Base-by-base conservation (phyloP, 1,284 basidiomycete species). In the Cystobasidium slooffiae region DNA sequence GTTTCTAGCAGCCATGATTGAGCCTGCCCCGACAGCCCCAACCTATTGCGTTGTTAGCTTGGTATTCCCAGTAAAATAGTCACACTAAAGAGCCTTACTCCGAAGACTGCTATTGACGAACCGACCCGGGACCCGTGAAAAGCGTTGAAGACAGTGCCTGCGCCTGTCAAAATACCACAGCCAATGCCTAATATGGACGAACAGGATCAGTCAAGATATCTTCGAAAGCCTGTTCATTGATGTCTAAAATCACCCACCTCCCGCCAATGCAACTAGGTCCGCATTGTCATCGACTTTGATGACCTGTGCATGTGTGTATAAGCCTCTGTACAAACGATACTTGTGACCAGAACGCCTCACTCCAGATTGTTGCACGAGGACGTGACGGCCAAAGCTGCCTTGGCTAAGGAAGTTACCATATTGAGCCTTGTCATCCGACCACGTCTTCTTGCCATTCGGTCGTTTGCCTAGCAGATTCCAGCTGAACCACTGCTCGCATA, bases 321-420 rank as follows among this genome's bases (percentile, higher is more conserved):
- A 47, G 41, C 2, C 31, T 24, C 4, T 2, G 12, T 12, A 46
- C 5, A 6, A 8, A 8, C 14, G 4, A 16, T 18, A 5, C 16
- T 1, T 14, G 24, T 22, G 9, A 37, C 16, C 16, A 3, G 12
- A 4, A 18, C 5, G 20, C 6, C 62, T 14, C 24, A 65, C 62
- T 12, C 62, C 62, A 22, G 62, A 47, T 37, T 46, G 12, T 16
- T 65, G 43, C 1, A 65, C 47, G 16, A 65, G 44, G 3, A 65
- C 62, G 43, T 65, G 43, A 9, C 43, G 62, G 16, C 37, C 62
- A 31, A 65, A 65, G 14, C 43, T 51, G 22, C 62, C 62, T 31
- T 65, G 62, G 44, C 62, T 65, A 9, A 65, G 62, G 44, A 65
- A 65, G 62, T 65, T 65, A 5, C 62, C 44, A 37, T 65, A 65